Evolutionary conservation across 2,329 filamentous ascomycete species (phyloP), one percentile per base, ranked within the genome.

Genomic region (Fusarium clavum): DNA sequence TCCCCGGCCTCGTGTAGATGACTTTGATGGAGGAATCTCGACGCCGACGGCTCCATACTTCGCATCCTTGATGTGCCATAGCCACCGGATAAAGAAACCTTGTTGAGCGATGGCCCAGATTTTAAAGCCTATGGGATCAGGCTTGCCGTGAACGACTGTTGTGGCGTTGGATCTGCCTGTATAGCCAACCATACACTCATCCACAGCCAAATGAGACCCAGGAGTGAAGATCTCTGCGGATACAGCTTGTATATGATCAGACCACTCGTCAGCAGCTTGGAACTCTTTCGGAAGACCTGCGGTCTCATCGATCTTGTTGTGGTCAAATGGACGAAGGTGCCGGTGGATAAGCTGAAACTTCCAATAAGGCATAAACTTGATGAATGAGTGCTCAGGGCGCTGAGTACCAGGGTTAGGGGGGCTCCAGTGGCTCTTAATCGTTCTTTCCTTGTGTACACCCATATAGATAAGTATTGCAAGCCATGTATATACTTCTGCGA

Each of bases 1-100:
- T n/a, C n/a, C n/a, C n/a, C n/a, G n/a, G n/a, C n/a, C n/a, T n/a
- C n/a, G n/a, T n/a, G n/a, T n/a, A n/a, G n/a, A n/a, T n/a, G n/a
- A n/a, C n/a, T n/a, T n/a, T n/a, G n/a, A n/a, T n/a, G n/a, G n/a
- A n/a, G n/a, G n/a, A n/a, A n/a, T n/a, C n/a, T n/a, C n/a, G n/a
- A n/a, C n/a, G n/a, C n/a, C n/a, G n/a, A n/a, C n/a, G n/a, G n/a
- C n/a, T n/a, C n/a, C n/a, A n/a, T n/a, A n/a, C n/a, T n/a, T n/a
- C n/a, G n/a, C n/a, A n/a, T n/a, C n/a, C n/a, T n/a, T n/a, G n/a
- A n/a, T n/a, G n/a, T n/a, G n/a, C n/a, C n/a, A 64, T 20, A 59
- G n/a, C 64, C 52, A 67, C 40, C 41, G 25, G 6, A 53, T 25
- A 25, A 38, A 60, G 47, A 58, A 32, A 29, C 49, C 44, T 3